Evolutionary conservation across 176 grass and related monocot genomes (phyloP), one percentile per base, ranked within the genome.

Genomic region (Aechmea fasciata): DNA sequence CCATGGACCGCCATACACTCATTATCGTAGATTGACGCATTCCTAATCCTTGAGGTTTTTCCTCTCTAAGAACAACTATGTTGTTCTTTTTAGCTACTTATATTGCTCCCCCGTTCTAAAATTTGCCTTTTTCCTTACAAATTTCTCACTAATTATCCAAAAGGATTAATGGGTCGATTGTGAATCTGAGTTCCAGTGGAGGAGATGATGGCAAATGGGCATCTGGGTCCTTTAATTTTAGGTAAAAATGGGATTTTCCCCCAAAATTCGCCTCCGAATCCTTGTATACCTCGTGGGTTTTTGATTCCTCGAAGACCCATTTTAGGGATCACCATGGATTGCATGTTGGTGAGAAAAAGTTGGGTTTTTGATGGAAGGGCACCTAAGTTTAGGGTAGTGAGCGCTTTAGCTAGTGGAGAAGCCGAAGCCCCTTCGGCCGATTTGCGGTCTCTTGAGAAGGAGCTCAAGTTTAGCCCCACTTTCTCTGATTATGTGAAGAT

Each of bases 401-500:
- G 79, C 59, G 63, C 64, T 63, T 6, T 83, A 48, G 75, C 63
- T 9, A 73, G 76, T 47, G 81, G 74, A 9, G 71, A 82, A 52
- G 65, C 62, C 8, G 71, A 57, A 11, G 48, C 79, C 6, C 57
- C 72, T 26, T 84, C 78, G 0, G 50, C 75, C 2, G 52, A 70
- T 49, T 11, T 78, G 69, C 70, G 77, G 74, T 78, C 76, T 69
- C 81, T 97, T n/a, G 89, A 97, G 79, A 87, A 97, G 79, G 89
- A 92, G 65, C 80, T 92, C 11, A 90, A 68, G 0, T 92, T 92
- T 80, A 90, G 73, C 57, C 83, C 93, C 2, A 78, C 89, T 9
- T 92, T 97, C 75, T 75, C 82, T 13, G 93, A 97, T 80, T 97
- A 97, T 79, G 84, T 92, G 81, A 97, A 97, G 86, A 75, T 92